Evolutionary conservation across 306 rosid species (phyloP).

Genomic region (Medicago truncatula): MtrunA17r5.0-ANR NC_053048.1:49860501-49861000

Average conservation of each 20-base stretch:
- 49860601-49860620: constrained; percentile 65
- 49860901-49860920: no score
- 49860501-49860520: background rate
- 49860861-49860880: no score
- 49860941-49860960: no score
- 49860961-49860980: no score
- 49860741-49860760: constrained; percentile 20
- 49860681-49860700: constrained; percentile 63
- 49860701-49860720: constrained; percentile 61
- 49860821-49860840: constrained; percentile 33
- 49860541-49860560: background rate
- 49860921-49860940: no score
- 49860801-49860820: constrained; percentile 50
- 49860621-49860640: constrained; percentile 94
- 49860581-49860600: constrained; percentile 1
- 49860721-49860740: constrained; percentile 27
- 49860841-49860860: constrained; percentile 12
- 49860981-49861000: no score
- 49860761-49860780: constrained; percentile 12
- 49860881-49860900: no score
- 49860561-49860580: background rate
- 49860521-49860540: background rate
- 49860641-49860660: constrained; percentile 64
- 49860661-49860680: constrained; percentile 58
- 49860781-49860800: constrained; percentile 52